These are phyloP conservation scores for Odontarrhena argentea DNA, from an alignment of 345 rosid genomes.

Conservation along the genomic window DNA sequence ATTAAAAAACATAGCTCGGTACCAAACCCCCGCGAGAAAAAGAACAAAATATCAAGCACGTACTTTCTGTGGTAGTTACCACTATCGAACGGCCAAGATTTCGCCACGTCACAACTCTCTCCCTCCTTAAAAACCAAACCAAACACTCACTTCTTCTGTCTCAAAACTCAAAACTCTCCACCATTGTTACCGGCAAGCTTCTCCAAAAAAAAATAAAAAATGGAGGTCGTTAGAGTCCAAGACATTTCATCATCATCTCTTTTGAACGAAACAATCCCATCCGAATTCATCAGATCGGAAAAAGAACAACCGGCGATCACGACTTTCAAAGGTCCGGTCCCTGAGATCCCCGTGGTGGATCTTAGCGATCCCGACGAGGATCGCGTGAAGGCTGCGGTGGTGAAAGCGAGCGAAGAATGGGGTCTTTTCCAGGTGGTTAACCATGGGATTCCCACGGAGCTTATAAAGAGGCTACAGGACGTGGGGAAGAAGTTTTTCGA, in stretches of 20 bases:
- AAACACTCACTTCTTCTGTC: no score
- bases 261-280: constrained; percentile 50
- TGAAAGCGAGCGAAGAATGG: constrained; percentile 54
- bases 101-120: constrained; percentile 31
- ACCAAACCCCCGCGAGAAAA: constrained; percentile 32
- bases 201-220: constrained; percentile 2
- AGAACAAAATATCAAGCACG: constrained; percentile 18
- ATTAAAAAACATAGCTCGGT: not conserved
- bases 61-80: constrained; percentile 39
- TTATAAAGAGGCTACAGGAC: constrained; percentile 50
- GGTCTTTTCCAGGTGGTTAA: constrained; percentile 53
- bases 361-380: constrained; percentile 40
- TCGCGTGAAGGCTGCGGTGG: constrained; percentile 35
- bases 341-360: constrained; percentile 54
- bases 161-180: not conserved
- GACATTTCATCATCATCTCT: constrained; percentile 45
- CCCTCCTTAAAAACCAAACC: constrained; percentile 20
- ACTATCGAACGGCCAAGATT: constrained; percentile 31
- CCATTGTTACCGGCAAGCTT: constrained; percentile 31
- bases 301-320: constrained; percentile 72
- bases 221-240: constrained; percentile 61
- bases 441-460: constrained; percentile 53
- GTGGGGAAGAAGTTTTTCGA: constrained; percentile 72
- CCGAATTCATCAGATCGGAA: constrained; percentile 63
- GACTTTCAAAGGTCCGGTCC: constrained; percentile 53